phyloP scores from a whole-genome alignment of 345 rosid species.

The Brassica nigra region DNA sequence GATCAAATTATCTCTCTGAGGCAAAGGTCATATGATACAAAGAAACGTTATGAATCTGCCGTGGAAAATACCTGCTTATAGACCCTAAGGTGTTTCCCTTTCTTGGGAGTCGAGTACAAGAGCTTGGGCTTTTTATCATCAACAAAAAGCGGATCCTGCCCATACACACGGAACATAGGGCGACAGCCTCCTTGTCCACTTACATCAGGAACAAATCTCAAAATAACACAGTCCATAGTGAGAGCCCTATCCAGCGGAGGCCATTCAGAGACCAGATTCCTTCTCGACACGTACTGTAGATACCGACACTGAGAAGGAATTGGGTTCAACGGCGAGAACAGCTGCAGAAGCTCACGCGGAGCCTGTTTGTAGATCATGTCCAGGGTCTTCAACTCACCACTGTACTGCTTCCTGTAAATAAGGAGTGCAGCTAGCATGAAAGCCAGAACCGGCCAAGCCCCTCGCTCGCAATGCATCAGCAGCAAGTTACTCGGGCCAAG shows the following conservation, averaged over 20 bases:
- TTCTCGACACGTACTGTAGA: constrained; percentile 85
- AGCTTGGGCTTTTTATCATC: constrained; percentile 60
- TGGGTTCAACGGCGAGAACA: constrained; percentile 80
- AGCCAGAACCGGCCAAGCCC: constrained; percentile 89
- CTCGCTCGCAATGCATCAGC: constrained; percentile 87
- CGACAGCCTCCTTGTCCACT: constrained; percentile 77
- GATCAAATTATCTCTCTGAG: constrained; percentile 2
- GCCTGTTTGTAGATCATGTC: constrained; percentile 95
- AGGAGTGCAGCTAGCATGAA: constrained; percentile 82
- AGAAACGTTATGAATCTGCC: not conserved
- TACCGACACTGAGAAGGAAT: constrained; percentile 86
- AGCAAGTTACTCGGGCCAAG: constrained; percentile 76
- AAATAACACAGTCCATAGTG: constrained; percentile 80
- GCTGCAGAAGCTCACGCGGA: constrained; percentile 80
- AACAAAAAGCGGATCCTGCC: constrained; percentile 77
- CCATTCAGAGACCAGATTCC: constrained; percentile 87
- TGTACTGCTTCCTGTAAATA: constrained; percentile 79
- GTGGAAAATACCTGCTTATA: constrained; percentile 74
- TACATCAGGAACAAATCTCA: constrained; percentile 74
- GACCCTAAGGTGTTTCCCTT: constrained; percentile 56
- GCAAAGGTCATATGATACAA: not conserved
- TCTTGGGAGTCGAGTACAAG: constrained; percentile 66
- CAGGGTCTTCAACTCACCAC: constrained; percentile 81
- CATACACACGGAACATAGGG: constrained; percentile 82
- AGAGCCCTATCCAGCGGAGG: constrained; percentile 93